Percentiles rank a stretch among this genome's conserved stretches.
Evolutionary conservation across 148 eudicot species (phyloP).

Genomic region (Pouteria glomerata): DNA sequence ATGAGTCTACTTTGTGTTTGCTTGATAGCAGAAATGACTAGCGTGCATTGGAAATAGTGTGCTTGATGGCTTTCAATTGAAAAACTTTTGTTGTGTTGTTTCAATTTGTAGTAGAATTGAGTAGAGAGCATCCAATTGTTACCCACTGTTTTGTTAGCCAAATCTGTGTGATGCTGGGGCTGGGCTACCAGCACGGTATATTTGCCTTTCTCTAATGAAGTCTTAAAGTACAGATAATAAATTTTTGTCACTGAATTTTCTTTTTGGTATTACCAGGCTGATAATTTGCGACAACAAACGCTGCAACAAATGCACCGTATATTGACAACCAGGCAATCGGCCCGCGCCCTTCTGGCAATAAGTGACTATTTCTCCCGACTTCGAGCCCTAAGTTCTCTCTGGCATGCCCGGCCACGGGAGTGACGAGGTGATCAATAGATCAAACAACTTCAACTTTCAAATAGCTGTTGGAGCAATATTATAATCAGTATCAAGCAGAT

Average conservation of each 20-base stretch:
- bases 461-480: slow-evolving; percentile 2
- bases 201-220: neutral
- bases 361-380: slow-evolving; percentile 83
- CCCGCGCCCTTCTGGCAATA: slow-evolving; percentile 81
- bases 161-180: neutral
- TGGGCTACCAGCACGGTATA: no score
- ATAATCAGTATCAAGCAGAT: neutral
- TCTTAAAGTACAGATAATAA: neutral
- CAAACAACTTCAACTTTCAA: neutral
- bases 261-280: slow-evolving; percentile 50
- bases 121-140: neutral
- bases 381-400: slow-evolving; percentile 87
- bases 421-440: slow-evolving; percentile 9
- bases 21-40: no score
- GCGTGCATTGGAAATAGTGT: no score
- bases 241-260: neutral
- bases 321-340: slow-evolving; percentile 84
- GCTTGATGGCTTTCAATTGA: no score
- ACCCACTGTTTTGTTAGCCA: neutral
- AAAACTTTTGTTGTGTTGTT: neutral
- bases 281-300: slow-evolving; percentile 79
- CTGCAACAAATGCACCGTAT: slow-evolving; percentile 86
- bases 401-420: slow-evolving; percentile 92
- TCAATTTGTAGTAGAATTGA: neutral
- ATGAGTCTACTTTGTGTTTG: neutral